Evolutionary conservation across 371 early-diverging fungal species (phyloP), one percentile per base, ranked within the genome.

Genomic region (Mortierella sp.): DNA sequence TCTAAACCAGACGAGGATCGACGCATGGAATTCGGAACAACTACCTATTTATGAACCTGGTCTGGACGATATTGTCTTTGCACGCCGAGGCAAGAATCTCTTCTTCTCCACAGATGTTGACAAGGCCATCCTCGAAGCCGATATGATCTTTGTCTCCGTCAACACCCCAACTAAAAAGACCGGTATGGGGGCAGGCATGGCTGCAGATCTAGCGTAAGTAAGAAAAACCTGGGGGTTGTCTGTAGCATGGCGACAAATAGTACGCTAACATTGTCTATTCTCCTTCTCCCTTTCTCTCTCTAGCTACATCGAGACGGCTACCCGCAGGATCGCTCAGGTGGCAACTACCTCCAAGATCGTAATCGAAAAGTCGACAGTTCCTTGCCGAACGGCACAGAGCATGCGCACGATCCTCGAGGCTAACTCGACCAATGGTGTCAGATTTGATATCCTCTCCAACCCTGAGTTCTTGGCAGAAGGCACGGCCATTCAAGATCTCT

Each of bases 401-500:
- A 94, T 98, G 90, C 90, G 94, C 65, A 88, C 90, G 44, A 97
- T 96, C 60, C 87, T 98, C 25, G 93, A 94, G 62, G 90, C 95
- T 57, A 94, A 96, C 85, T 91, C 90, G 18, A 88, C 84, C 58
- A 84, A 83, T 43, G 87, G 87, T 48, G 88, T 96, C 45, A 86
- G 84, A 26, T 97, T 98, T 72, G 92, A 93, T 60, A 96, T 98
- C 68, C 87, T 98, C 57, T 94, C 97, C 55, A 98, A 98, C 86
- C 98, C 98, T 43, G 98, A 98, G 84, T 98, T 98, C 84, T 89
- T 98, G 81, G 96, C 96, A 64, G 98, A 98, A 82, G 98, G 97
- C 60, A 96, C 97, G 43, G 97, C 97, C 50, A 90, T 97, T 71
- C 75, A 72, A 26, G 96, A 98, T 81, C 87, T 98, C 68, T 72